Percentiles rank a stretch among this genome's conserved stretches.
Conservation (phyloP, 768 basidiomycete genomes). For the Hortiboletus campestris region DNA sequence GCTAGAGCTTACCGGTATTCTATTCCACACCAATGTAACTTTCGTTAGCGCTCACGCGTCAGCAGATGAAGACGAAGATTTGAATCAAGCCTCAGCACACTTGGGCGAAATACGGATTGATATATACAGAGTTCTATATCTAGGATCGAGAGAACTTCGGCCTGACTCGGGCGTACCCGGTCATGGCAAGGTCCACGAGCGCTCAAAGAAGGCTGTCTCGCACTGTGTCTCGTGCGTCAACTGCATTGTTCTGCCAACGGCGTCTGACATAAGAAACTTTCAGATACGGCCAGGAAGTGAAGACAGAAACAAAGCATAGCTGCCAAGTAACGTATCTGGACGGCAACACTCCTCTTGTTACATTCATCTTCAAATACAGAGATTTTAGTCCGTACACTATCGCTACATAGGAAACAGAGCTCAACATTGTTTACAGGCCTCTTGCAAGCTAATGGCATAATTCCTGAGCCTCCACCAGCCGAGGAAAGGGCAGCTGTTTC, state of each 20-base stretch:
- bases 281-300: slow-evolving; percentile 26
- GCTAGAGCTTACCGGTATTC: slow-evolving; percentile 29
- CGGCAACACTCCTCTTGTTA: slow-evolving; percentile 16
- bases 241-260: neutral
- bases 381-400: slow-evolving; percentile 21
- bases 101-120: slow-evolving; percentile 23
- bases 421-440: slow-evolving; percentile 17
- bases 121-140: slow-evolving; percentile 4
- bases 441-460: slow-evolving; percentile 28
- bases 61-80: slow-evolving; percentile 29
- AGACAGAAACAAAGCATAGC: neutral
- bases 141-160: fast-evolving
- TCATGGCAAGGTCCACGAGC: slow-evolving; percentile 29
- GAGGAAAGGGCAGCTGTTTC: neutral
- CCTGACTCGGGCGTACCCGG: neutral
- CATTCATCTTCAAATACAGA: slow-evolving; percentile 33
- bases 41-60: slow-evolving; percentile 4
- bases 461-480: slow-evolving; percentile 12
- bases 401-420: neutral
- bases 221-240: slow-evolving; percentile 28
- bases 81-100: slow-evolving; percentile 10
- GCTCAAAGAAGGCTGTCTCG: slow-evolving; percentile 31
- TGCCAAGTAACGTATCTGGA: slow-evolving; percentile 7
- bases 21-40: neutral
- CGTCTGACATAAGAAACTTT: neutral